A percentile compares a stretch with the other conserved stretches of the same genome.
These are phyloP conservation scores for Kokia cookei DNA, from an alignment of 441 rosid species.

Conservation along the genomic window DNA sequence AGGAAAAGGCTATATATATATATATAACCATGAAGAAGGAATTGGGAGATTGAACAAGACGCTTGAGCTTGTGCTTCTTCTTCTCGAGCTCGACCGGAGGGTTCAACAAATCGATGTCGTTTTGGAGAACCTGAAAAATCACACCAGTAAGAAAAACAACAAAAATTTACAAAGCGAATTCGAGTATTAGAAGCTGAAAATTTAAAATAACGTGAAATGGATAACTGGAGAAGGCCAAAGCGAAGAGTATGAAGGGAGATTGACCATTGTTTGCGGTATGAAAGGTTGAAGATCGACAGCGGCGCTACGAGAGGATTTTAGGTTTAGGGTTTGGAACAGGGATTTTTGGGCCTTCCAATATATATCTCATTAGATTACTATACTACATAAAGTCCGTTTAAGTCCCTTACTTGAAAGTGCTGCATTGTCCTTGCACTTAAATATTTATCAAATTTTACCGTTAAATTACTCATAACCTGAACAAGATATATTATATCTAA, in stretches of 20 bases:
- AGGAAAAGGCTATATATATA: not conserved
- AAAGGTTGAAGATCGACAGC: not conserved
- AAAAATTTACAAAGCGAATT: not conserved
- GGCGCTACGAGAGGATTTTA: not conserved
- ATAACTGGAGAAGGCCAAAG: not conserved
- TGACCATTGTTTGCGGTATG: not conserved
- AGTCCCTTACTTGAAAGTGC: too few relatives aligned
- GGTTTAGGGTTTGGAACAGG: not conserved
- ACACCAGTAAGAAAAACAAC: not conserved
- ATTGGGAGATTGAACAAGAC: conserved; percentile 40
- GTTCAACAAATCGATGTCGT: conserved; percentile 9
- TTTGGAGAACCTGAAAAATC: conserved; percentile 6
- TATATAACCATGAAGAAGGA: conserved; percentile 29
- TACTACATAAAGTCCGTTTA: too few relatives aligned
- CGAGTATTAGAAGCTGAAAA: not conserved
- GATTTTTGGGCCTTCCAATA: not conserved
- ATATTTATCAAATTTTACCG: too few relatives aligned
- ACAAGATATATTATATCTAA: too few relatives aligned
- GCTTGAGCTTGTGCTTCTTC: conserved; percentile 15
- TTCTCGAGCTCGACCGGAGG: conserved; percentile 10
- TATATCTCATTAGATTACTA: too few relatives aligned
- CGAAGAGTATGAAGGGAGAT: not conserved
- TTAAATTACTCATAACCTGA: too few relatives aligned
- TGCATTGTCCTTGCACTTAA: too few relatives aligned
- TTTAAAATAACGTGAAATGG: not conserved